phyloP scores from a whole-genome alignment of 2,329 filamentous ascomycete species.

The Hypoxylon sp. region DNA sequence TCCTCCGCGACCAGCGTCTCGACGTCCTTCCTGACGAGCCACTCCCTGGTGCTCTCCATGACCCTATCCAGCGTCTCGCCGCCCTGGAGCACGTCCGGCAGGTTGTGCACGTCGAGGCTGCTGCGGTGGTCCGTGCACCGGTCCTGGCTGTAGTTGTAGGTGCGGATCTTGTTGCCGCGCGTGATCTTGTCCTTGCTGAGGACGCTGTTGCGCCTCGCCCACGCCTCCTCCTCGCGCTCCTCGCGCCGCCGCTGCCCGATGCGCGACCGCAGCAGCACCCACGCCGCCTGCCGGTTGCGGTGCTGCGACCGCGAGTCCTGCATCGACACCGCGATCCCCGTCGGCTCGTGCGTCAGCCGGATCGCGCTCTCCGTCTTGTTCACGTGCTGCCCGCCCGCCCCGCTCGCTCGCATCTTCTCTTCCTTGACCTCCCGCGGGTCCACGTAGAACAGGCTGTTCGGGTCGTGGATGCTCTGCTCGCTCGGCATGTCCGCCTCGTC shows the following conservation, averaged over 20 bases:
- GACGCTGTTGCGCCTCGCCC: conserved; percentile 79
- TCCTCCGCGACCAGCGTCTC: conserved; percentile 75
- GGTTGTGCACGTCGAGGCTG: conserved; percentile 80
- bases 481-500: conserved; percentile 59
- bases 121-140: conserved; percentile 90
- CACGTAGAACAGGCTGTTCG: conserved; percentile 91
- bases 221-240: conserved; percentile 83
- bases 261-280: conserved; percentile 84
- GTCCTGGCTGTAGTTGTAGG: conserved; percentile 83
- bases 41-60: conserved; percentile 81
- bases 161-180: conserved; percentile 91
- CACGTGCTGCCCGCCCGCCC: conserved; percentile 96
- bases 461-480: conserved; percentile 78
- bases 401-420: conserved; percentile 92
- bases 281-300: conserved; percentile 87
- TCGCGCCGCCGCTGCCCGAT: conserved; percentile 85
- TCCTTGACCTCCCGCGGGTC: conserved; percentile 82
- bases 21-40: conserved; percentile 81
- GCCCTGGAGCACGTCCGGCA: conserved; percentile 83
- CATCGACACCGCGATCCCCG: conserved; percentile 87
- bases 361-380: conserved; percentile 98
- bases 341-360: conserved; percentile 89
- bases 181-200: conserved; percentile 85
- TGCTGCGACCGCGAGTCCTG: conserved; percentile 93
- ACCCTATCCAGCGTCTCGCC: conserved; percentile 76